phyloP scores from a whole-genome alignment of 768 basidiomycete species.

The Pleurotus tuber-regium region DNA sequence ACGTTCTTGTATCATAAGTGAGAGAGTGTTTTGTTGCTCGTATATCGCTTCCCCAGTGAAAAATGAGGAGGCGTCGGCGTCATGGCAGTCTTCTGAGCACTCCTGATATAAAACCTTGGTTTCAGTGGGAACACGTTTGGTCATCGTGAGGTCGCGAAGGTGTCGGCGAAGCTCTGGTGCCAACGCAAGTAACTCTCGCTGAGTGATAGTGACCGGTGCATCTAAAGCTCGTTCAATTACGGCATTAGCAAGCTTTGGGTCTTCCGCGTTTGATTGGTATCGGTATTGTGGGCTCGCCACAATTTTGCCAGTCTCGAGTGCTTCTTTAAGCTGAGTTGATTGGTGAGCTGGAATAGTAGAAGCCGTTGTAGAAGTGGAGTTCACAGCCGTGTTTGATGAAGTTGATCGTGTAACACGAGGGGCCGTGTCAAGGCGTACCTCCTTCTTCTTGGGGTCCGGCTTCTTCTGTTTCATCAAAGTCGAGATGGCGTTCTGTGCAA shows the following conservation, averaged over 20 bases:
- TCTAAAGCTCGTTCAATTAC: conserved; percentile 18
- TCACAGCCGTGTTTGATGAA: not conserved
- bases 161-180: conserved; percentile 18
- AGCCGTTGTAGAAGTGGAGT: not conserved
- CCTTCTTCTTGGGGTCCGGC: too few relatives aligned
- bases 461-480: too few relatives aligned
- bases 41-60: not conserved
- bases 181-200: conserved; percentile 18
- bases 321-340: conserved; percentile 8
- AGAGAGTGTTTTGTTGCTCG: not conserved
- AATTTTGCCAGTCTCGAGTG: conserved; percentile 8
- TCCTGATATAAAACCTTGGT: not conserved
- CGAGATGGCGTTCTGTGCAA: too few relatives aligned
- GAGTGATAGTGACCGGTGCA: conserved; percentile 16
- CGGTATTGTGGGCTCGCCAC: conserved; percentile 17
- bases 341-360: not conserved
- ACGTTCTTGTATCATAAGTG: not conserved
- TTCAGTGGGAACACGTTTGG: conserved; percentile 7
- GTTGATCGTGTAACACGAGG: not conserved
- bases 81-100: not conserved
- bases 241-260: conserved; percentile 12
- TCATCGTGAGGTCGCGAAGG: conserved; percentile 16
- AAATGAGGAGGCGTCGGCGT: not conserved
- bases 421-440: too few relatives aligned
- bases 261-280: conserved; percentile 16